Evolutionary conservation across 345 rosid species (phyloP), one percentile per base, ranked within the genome.

Genomic region (Pelargonium nanum): DNA sequence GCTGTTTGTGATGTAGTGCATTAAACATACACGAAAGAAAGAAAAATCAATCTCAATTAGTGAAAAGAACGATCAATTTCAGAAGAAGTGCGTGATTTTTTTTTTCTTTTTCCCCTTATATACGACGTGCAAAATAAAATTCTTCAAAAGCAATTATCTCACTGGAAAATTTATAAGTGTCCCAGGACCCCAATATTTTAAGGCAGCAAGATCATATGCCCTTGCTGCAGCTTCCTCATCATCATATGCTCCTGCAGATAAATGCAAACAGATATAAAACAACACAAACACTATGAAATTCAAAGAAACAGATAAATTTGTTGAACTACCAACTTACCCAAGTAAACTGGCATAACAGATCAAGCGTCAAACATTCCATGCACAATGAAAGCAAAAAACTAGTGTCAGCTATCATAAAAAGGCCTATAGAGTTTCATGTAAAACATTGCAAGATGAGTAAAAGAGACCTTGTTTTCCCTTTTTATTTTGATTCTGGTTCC

Each of bases 151-250:
- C 6, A 62, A 58, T 62, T 28, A 53, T 70, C 81, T 83, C 66
- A 93, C 99, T 30, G 97, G 99, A 74, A 93, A 93, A 72, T 93
- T 93, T 22, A 93, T 93, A 57, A 93, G 96, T 20, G 98, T 92
- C 63, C 96, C 99, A 54, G 97, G 97, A 25, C 99, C 99, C 99
- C 97, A 93, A 66, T 93, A 89, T 75, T 89, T 93, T 45, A 93
- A 78, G 68, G 97, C 99, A 70, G 99, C 96, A 66, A 93, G 97
- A 78, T 93, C 97, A 57, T 93, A 93, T 40, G 99, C 99, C 81
- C 99, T 80, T 61, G 99, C 96, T 13, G 99, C 99, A 75, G 97
- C 99, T 79, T 93, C 99, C 73, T 93, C 99, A n/a, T 93, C 97
- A 73, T 93, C 99, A 75, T 93, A 93, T 60, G 99, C 99, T 70